Percentiles rank a stretch among this genome's conserved stretches.
These are phyloP conservation scores for Pichia sp. DNA, from an alignment of 1,139 yeast genomes.

Conservation along the genomic window DNA sequence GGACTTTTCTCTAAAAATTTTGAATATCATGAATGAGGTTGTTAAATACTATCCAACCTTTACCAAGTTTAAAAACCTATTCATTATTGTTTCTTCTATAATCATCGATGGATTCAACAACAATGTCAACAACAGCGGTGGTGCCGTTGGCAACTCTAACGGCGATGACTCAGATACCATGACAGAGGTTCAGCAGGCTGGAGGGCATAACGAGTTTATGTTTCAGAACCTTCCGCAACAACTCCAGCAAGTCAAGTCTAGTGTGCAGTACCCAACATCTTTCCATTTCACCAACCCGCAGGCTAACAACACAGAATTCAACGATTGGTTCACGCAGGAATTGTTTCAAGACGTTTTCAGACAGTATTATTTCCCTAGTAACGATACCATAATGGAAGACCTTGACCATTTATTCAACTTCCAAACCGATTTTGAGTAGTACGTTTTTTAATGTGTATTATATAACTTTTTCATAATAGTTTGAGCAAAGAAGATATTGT, in stretches of 20 bases:
- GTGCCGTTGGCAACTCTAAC: neutral
- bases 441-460: neutral
- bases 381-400: constrained; percentile 10
- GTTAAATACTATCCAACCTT: constrained; percentile 19
- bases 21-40: constrained; percentile 20
- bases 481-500: neutral
- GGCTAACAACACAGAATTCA: constrained; percentile 18
- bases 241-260: constrained; percentile 16
- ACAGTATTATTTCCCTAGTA: constrained; percentile 18
- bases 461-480: neutral
- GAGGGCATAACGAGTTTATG: constrained; percentile 8
- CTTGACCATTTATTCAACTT: constrained; percentile 3
- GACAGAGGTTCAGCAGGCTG: neutral
- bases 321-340: constrained; percentile 26
- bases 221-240: constrained; percentile 12
- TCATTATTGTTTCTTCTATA: constrained; percentile 20
- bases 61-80: constrained; percentile 20
- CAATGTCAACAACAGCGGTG: neutral
- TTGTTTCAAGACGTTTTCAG: constrained; percentile 23
- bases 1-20: constrained; percentile 15
- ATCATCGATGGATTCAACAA: constrained; percentile 17
- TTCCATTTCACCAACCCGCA: neutral
- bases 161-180: neutral
- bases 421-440: neutral
- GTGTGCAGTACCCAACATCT: constrained; percentile 18